Percentiles rank a stretch among this genome's conserved stretches.
phyloP scores from a whole-genome alignment of 805 yeast species.

The Candida patagonica region DNA sequence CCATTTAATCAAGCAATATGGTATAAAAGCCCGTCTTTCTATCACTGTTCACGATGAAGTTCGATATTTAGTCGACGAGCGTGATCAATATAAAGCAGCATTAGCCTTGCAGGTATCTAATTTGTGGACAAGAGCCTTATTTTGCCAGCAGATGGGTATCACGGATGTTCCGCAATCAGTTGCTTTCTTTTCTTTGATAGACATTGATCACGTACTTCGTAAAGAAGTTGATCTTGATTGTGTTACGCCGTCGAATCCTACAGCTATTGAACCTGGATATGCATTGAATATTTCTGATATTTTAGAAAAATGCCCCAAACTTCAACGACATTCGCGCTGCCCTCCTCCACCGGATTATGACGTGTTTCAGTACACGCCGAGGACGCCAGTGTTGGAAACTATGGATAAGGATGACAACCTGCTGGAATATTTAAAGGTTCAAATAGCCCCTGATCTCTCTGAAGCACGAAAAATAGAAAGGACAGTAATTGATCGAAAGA shows the following conservation, averaged over 20 bases:
- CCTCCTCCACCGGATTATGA: slow-evolving; percentile 1
- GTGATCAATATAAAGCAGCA: slow-evolving; percentile 69
- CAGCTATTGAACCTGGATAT: slow-evolving; percentile 70
- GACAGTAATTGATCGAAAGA: not conserved
- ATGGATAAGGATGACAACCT: slow-evolving; percentile 1
- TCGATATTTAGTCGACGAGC: slow-evolving; percentile 64
- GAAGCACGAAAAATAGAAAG: slow-evolving; percentile 8
- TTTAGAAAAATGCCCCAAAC: slow-evolving; percentile 25
- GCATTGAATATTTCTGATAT: slow-evolving; percentile 52
- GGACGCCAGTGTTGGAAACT: slow-evolving; percentile 8
- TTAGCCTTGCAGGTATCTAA: slow-evolving; percentile 81
- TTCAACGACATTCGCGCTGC: slow-evolving; percentile 10
- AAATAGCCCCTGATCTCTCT: slow-evolving; percentile 8
- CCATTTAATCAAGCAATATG: slow-evolving; percentile 55
- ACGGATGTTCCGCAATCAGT: slow-evolving; percentile 86
- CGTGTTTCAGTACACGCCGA: slow-evolving; percentile 6
- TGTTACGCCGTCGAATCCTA: slow-evolving; percentile 77
- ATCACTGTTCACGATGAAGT: slow-evolving; percentile 95
- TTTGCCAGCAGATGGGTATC: slow-evolving; percentile 85
- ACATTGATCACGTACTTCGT: slow-evolving; percentile 76
- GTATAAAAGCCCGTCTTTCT: slow-evolving; percentile 64
- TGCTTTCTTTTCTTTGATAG: slow-evolving; percentile 92
- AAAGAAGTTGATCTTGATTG: slow-evolving; percentile 92
- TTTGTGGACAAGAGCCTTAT: slow-evolving; percentile 93
- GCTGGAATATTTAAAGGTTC: slow-evolving; percentile 12